Percentiles rank a stretch among this genome's conserved stretches.
Evolutionary conservation across 768 basidiomycete genomes (phyloP).

Genomic region (Mycena belliarum): DNA sequence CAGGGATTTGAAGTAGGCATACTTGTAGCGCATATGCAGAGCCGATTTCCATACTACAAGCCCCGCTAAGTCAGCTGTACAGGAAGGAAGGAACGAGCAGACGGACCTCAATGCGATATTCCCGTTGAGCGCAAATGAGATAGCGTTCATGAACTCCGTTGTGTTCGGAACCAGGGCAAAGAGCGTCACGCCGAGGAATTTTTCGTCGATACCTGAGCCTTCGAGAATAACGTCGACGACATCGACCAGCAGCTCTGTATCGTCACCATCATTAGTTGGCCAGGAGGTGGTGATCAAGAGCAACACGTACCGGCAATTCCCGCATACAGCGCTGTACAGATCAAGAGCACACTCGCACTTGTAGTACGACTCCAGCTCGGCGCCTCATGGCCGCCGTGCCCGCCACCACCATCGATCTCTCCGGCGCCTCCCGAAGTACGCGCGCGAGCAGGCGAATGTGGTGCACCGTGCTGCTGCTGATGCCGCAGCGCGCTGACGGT

Average conservation of each 20-base stretch:
- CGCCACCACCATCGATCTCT: constrained; percentile 46
- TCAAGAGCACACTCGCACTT: constrained; percentile 87
- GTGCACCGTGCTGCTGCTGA: constrained; percentile 53
- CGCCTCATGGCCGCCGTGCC: constrained; percentile 87
- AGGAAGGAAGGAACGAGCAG: not conserved
- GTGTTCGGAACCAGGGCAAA: constrained; percentile 98
- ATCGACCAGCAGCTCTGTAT: constrained; percentile 85
- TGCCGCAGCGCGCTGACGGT: constrained; percentile 90
- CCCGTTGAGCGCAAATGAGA: constrained; percentile 94
- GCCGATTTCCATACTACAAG: constrained; percentile 93
- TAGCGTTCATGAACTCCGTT: constrained; percentile 99
- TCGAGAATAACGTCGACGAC: constrained; percentile 93
- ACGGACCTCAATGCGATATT: constrained; percentile 93
- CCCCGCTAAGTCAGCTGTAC: constrained; percentile 1
- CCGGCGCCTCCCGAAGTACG: constrained; percentile 39
- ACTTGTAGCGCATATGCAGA: constrained; percentile 99
- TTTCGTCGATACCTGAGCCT: constrained; percentile 93
- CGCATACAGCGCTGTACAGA: constrained; percentile 91
- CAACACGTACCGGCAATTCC: constrained; percentile 82
- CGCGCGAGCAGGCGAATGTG: constrained; percentile 45
- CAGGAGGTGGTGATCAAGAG: not conserved
- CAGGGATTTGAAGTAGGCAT: constrained; percentile 94
- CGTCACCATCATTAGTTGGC: not conserved
- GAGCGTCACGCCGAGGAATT: constrained; percentile 93
- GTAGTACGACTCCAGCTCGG: constrained; percentile 93